Evolutionary conservation across 257 asterid genomes (phyloP).

Genomic region (Marsdenia floribunda): DNA sequence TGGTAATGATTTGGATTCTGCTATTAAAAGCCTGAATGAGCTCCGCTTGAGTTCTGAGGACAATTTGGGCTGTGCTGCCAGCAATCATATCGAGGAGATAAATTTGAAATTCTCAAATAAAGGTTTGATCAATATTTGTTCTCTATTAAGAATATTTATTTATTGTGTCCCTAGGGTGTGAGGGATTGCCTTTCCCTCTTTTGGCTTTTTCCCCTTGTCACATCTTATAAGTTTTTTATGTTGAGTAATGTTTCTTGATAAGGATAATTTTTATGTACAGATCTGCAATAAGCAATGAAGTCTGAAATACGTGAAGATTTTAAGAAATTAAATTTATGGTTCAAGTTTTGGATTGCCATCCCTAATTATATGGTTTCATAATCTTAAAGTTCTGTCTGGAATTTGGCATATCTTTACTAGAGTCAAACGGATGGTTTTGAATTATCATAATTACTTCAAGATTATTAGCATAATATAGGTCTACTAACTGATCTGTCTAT

Average conservation of each 20-base stretch:
- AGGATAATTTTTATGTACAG: background rate
- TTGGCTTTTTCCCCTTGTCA: background rate
- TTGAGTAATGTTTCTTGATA: background rate
- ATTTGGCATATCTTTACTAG: background rate
- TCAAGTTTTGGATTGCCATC: background rate
- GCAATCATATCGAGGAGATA: slow-evolving; percentile 33
- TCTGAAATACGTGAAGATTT: background rate
- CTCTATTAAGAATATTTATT: background rate
- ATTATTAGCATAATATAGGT: background rate
- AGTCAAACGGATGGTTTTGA: background rate
- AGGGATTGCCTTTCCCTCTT: background rate
- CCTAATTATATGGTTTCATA: background rate
- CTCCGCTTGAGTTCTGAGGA: slow-evolving; percentile 63
- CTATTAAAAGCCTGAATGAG: slow-evolving; percentile 70
- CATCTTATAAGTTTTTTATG: background rate
- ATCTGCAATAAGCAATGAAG: background rate
- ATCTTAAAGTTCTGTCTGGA: background rate
- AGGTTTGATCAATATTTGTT: slow-evolving; percentile 35
- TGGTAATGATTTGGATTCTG: slow-evolving; percentile 69
- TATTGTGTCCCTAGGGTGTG: background rate
- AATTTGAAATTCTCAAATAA: slow-evolving; percentile 28
- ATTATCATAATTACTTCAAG: background rate
- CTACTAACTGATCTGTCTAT: background rate
- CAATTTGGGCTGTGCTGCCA: slow-evolving; percentile 28
- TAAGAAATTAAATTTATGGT: background rate